These are phyloP conservation scores for Fraxinus albicans DNA, from an alignment of 305 asterid genomes.

Conservation along the genomic window DNA sequence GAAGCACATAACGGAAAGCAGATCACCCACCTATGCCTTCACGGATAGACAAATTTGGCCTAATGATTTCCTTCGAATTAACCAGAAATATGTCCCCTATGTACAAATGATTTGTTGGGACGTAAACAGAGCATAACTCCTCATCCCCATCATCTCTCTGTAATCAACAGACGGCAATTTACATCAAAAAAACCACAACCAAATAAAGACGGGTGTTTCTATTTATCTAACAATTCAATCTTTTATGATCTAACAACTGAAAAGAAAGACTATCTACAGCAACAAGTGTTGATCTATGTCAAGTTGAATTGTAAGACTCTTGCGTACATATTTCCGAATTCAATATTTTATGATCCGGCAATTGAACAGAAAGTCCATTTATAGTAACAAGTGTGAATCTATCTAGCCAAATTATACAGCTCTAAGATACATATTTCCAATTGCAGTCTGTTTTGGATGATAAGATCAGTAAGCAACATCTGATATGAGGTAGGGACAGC, in stretches of 20 bases:
- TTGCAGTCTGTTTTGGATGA: background rate
- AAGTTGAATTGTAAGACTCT: background rate
- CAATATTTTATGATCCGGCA: background rate
- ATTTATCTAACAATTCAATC: background rate
- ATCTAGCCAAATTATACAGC: background rate
- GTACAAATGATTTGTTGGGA: slow-evolving; percentile 93
- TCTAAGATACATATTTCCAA: background rate
- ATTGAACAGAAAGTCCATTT: background rate
- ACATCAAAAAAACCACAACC: slow-evolving; percentile 19
- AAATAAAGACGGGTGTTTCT: background rate
- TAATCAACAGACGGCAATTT: slow-evolving; percentile 26
- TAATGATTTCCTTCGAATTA: slow-evolving; percentile 73
- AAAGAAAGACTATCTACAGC: background rate
- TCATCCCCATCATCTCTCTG: slow-evolving; percentile 86
- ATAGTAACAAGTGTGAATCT: background rate
- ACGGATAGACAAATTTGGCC: slow-evolving; percentile 88
- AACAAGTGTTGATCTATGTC: background rate
- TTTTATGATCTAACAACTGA: background rate
- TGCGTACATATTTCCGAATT: background rate
- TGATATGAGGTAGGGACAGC: background rate
- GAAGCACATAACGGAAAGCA: slow-evolving; percentile 16
- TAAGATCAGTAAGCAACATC: background rate
- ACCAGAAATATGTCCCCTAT: slow-evolving; percentile 88
- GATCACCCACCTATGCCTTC: slow-evolving; percentile 78
- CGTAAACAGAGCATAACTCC: slow-evolving; percentile 83